Conservation (phyloP, 176 grass and related monocot species). For the Phoenix dactylifera region DNA sequence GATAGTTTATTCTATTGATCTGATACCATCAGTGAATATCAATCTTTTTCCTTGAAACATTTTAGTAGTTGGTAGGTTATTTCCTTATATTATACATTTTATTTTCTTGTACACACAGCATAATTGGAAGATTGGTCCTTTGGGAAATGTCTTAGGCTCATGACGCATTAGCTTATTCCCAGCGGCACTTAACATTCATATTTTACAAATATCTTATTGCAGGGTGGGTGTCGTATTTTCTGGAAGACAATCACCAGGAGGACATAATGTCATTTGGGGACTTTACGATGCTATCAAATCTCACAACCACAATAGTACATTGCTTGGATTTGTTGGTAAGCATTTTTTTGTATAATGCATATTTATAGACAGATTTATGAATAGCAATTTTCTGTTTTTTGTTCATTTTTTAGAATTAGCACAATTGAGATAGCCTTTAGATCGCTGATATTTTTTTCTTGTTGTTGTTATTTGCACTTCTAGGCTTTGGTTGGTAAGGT, state of each 20-base stretch:
- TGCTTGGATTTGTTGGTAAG: constrained; percentile 92
- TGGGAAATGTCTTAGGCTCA: not conserved
- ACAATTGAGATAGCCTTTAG: no score
- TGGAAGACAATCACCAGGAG: constrained; percentile 96
- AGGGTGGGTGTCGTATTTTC: constrained; percentile 96
- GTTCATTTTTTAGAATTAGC: not conserved
- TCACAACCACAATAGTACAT: constrained; percentile 70
- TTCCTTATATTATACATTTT: no score
- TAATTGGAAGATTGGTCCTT: not conserved
- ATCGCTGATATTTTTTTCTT: no score
- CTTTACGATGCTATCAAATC: constrained; percentile 81
- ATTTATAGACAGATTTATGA: not conserved
- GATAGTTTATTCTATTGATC: no score
- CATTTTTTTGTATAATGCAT: not conserved
- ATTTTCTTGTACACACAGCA: no score
- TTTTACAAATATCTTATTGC: constrained; percentile 1
- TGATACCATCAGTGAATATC: no score
- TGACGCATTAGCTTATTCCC: not conserved
- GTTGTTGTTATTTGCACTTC: no score
- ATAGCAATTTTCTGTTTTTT: not conserved
- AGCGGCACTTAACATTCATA: not conserved
- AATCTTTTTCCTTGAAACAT: no score
- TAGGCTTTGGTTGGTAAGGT: no score
- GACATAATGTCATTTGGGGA: constrained; percentile 96
- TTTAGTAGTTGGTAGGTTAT: no score